Evolutionary conservation across 441 rosid genomes (phyloP).

Genomic region (Populus hybrid): DNA sequence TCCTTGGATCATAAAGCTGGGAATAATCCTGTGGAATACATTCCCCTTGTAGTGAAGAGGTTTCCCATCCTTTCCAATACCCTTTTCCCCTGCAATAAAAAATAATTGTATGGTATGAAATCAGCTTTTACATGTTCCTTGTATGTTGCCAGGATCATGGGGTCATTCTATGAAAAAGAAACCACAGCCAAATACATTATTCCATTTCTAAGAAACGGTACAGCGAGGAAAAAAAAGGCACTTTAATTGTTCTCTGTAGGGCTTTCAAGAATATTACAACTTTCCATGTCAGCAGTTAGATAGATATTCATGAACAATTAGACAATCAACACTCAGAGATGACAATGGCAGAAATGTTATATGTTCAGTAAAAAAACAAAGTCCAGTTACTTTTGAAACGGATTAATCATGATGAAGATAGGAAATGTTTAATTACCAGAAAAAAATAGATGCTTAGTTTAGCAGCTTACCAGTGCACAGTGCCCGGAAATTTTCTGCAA

Average conservation of each 20-base stretch:
- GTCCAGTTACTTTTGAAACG: background rate
- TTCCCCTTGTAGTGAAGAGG: conserved; percentile 76
- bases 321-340: background rate
- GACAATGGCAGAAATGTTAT: background rate
- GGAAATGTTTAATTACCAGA: background rate
- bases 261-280: background rate
- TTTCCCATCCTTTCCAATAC: conserved; percentile 72
- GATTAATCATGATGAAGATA: background rate
- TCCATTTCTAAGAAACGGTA: background rate
- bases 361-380: background rate
- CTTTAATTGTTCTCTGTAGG: background rate
- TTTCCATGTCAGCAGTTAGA: background rate
- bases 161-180: background rate
- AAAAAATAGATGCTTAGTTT: background rate
- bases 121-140: background rate
- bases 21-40: conserved; percentile 75
- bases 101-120: background rate
- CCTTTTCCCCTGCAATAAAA: conserved; percentile 63
- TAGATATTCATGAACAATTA: background rate
- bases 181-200: background rate
- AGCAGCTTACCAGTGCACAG: conserved; percentile 78
- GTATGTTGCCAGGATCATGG: background rate
- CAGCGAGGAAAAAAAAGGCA: background rate
- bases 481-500: conserved; percentile 90
- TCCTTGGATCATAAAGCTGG: conserved; percentile 88